A percentile compares a stretch with the other conserved stretches of the same genome.
Conservation (phyloP, 305 asterid genomes). For the Plantago coronopus region DNA sequence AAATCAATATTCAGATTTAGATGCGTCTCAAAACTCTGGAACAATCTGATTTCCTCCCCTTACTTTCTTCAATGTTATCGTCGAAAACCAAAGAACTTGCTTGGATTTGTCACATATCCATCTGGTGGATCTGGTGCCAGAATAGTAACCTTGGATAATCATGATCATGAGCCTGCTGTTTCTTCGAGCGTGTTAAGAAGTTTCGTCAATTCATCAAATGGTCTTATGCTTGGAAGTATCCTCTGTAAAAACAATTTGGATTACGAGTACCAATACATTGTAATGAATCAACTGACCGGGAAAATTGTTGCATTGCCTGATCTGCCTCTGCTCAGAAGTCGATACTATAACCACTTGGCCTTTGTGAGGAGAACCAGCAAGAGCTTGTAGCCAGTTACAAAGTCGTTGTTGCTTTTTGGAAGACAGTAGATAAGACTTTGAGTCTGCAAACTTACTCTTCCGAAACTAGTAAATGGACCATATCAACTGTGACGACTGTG, state of each 20-base stretch:
- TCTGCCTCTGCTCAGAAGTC: not conserved
- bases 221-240: not conserved
- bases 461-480: not conserved
- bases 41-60: not conserved
- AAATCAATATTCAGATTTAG: constrained; percentile 3
- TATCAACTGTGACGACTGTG: not conserved
- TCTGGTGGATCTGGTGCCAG: not conserved
- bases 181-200: not conserved
- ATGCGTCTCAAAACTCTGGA: not conserved
- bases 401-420: not conserved
- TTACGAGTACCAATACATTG: not conserved
- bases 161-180: not conserved
- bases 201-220: not conserved
- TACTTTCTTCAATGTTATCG: not conserved
- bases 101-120: too few species aligned
- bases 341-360: not conserved
- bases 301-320: not conserved
- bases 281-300: not conserved
- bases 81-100: not conserved
- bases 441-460: not conserved
- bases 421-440: not conserved
- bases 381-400: not conserved
- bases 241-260: too few species aligned
- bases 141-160: not conserved
- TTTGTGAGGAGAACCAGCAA: not conserved